Base-by-base conservation (phyloP, 2,329 filamentous ascomycete species). In the Nemania abortiva region DNA sequence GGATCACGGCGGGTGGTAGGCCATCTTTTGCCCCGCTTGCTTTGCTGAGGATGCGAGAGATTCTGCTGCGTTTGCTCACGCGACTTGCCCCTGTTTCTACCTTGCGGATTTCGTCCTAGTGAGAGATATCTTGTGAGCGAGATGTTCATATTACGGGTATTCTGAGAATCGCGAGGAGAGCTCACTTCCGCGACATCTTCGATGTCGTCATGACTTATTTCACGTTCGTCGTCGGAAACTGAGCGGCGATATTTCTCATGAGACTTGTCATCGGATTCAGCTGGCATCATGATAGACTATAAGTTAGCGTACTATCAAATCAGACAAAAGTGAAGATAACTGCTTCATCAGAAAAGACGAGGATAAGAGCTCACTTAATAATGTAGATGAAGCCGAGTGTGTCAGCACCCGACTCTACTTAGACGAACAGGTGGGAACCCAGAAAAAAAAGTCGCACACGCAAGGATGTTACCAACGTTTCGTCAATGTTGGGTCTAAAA, bases 1-100 rank as follows among this genome's bases (percentile, higher is more conserved):
- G 87, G n/a, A 85, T 77, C 1, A 78, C 73, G 0, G 77, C 76
- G 1, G 77, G 79, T 6, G 76, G 74, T 3, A 84, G 74, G 37
- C 77, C 77, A 11, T 80, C 79, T 45, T 71, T 68, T 42, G 74
- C 66, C 37, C 50, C 70, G 56, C 75, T 74, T 15, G 73, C 72
- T 20, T 64, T 68, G 42, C 73, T 79, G 61, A 77, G 68, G 52
- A 74, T 70, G 66, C 74, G 77, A 42, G 79, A 60, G 42, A 72
- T 57, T 20, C 49, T 65, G 63, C 66, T 71, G 22, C 50, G 68
- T n/a, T 62, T 71, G 57, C 66, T 72, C 2, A 50, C 58, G 9
- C 61, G 62, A 39, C 68, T 72, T 1, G 61, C 39, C 7, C 31
- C 42, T 2, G 71, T 65, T 2, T 71, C 69, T 49, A 66, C 42